Conservation (phyloP, 2,329 filamentous ascomycete genomes). For the Colletotrichum sidae region DNA sequence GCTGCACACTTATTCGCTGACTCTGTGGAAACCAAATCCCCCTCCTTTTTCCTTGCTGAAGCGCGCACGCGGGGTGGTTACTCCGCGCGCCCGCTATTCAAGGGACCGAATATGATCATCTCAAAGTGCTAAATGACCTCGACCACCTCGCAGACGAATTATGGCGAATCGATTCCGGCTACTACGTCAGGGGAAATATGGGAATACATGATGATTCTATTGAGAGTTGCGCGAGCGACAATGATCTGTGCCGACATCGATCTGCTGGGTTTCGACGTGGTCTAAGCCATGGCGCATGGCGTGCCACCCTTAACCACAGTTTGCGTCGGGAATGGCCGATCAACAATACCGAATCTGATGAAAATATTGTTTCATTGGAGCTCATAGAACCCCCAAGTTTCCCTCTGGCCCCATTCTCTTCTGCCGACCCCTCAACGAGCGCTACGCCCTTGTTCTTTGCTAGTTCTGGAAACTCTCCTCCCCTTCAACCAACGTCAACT, state of each 20-base stretch:
- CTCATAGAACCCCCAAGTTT: too few species aligned
- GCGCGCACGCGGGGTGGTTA: not conserved
- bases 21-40: too few species aligned
- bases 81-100: not conserved
- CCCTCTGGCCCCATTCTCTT: too few species aligned
- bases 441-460: too few species aligned
- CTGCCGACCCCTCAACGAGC: too few species aligned
- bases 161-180: conserved; percentile 42
- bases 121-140: conserved; percentile 5
- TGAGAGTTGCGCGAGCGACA: not conserved
- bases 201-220: not conserved
- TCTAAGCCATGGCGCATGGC: not conserved
- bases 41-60: not conserved
- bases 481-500: too few species aligned
- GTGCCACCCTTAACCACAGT: not conserved
- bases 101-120: not conserved
- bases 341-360: not conserved
- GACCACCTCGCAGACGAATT: not conserved
- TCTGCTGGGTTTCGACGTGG: not conserved
- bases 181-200: not conserved
- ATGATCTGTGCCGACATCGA: not conserved
- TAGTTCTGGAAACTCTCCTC: too few species aligned
- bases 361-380: too few species aligned
- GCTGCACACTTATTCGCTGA: too few species aligned
- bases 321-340: not conserved